A percentile compares a stretch with the other conserved stretches of the same genome.
phyloP scores from a whole-genome alignment of 768 basidiomycete genomes.

The Lactifluus piperatus region DNA sequence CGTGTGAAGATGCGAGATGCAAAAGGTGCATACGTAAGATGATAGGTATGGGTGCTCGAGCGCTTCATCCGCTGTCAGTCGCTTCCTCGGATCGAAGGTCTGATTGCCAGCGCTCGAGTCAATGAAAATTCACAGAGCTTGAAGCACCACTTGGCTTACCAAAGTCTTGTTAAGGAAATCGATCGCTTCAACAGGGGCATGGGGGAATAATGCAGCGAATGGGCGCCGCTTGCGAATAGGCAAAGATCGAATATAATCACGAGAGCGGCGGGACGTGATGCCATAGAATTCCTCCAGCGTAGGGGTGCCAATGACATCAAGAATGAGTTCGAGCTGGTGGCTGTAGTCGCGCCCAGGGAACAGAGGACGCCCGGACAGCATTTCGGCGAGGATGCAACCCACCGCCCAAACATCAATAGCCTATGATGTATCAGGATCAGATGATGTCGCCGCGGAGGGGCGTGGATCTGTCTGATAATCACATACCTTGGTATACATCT shows the following conservation, averaged over 20 bases:
- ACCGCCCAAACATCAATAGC: slow-evolving; percentile 73
- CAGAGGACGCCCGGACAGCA: slow-evolving; percentile 70
- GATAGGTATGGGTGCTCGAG: slow-evolving; percentile 75
- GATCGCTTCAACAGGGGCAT: slow-evolving; percentile 62
- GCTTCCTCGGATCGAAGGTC: slow-evolving; percentile 86
- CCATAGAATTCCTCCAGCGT: slow-evolving; percentile 87
- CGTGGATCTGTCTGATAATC: neutral
- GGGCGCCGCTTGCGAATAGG: slow-evolving; percentile 71
- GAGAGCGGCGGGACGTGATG: slow-evolving; percentile 75
- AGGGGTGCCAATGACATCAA: slow-evolving; percentile 85
- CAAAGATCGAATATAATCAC: slow-evolving; percentile 81
- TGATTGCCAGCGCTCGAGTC: slow-evolving; percentile 21
- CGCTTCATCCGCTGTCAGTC: slow-evolving; percentile 75
- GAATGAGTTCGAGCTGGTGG: slow-evolving; percentile 80
- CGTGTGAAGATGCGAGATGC: neutral
- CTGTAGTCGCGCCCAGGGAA: slow-evolving; percentile 87
- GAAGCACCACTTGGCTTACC: slow-evolving; percentile 29
- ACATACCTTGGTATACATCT: slow-evolving; percentile 71
- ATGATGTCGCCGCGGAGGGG: neutral
- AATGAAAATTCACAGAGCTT: neutral
- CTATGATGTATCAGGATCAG: slow-evolving; percentile 23
- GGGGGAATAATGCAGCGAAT: slow-evolving; percentile 68
- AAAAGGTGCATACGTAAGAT: slow-evolving; percentile 49
- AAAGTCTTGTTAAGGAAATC: slow-evolving; percentile 68
- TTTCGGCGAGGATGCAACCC: slow-evolving; percentile 72